A percentile compares a stretch with the other conserved stretches of the same genome.
Conservation (phyloP, 371 early-diverging fungal genomes). For the Mortierella sp. region DNA sequence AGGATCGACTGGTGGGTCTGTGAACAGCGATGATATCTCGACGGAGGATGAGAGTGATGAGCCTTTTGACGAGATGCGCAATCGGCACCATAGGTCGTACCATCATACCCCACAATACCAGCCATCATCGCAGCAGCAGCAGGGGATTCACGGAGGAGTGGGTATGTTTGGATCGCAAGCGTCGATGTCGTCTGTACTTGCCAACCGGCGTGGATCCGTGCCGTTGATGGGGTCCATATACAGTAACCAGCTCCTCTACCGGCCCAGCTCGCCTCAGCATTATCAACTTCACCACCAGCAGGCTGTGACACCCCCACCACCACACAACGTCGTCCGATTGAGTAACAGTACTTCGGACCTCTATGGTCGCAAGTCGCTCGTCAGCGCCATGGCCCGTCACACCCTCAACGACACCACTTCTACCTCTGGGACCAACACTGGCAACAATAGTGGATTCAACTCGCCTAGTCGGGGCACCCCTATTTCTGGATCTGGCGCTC, state of each 20-base stretch:
- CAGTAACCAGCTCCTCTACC: constrained; percentile 42
- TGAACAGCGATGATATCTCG: constrained; percentile 49
- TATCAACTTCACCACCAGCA: constrained; percentile 22
- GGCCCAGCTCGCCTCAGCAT: constrained; percentile 14
- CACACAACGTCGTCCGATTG: constrained; percentile 42
- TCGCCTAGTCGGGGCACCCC: constrained; percentile 9
- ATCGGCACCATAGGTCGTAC: constrained; percentile 26
- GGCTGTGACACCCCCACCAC: constrained; percentile 22
- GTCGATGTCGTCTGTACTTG: constrained; percentile 8
- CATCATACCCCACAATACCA: constrained; percentile 12
- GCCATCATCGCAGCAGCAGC: background rate
- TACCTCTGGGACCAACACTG: background rate
- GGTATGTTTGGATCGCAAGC: constrained; percentile 14
- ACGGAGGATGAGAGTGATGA: constrained; percentile 56
- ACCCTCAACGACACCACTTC: constrained; percentile 30
- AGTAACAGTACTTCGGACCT: constrained; percentile 54
- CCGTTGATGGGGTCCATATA: constrained; percentile 52
- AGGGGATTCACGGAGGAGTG: constrained; percentile 11
- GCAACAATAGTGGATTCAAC: constrained; percentile 10
- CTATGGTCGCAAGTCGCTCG: constrained; percentile 49
- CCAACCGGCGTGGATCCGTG: constrained; percentile 40
- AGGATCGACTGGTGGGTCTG: constrained; percentile 39
- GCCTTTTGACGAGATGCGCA: constrained; percentile 41
- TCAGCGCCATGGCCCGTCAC: constrained; percentile 46
- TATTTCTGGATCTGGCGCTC: background rate